Evolutionary conservation across 1,284 basidiomycete genomes (phyloP).

Genomic region (Heliocybe sulcata): DNA sequence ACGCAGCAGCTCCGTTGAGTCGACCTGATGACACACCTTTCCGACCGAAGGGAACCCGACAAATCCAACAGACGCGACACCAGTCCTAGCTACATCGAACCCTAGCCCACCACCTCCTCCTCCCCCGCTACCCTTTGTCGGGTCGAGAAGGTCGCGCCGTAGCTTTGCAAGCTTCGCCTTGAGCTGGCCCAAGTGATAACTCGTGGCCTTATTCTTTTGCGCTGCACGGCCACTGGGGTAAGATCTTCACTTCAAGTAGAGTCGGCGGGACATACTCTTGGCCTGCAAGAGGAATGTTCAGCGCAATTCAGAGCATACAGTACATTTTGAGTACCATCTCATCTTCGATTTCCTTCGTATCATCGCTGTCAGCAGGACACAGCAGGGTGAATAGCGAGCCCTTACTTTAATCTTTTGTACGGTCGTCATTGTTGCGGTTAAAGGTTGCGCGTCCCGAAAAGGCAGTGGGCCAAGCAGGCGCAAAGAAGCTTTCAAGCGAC

Average conservation of each 20-base stretch:
- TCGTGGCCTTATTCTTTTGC: constrained; percentile 96
- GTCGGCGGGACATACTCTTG: constrained; percentile 25
- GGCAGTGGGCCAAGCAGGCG: constrained; percentile 4
- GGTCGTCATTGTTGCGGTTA: constrained; percentile 60
- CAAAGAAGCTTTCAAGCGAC: background rate
- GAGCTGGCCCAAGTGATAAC: constrained; percentile 94
- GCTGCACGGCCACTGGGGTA: constrained; percentile 30
- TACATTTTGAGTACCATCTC: constrained; percentile 61
- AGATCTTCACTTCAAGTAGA: constrained; percentile 6
- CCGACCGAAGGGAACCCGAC: constrained; percentile 86
- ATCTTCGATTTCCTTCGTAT: constrained; percentile 83
- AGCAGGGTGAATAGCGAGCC: constrained; percentile 13
- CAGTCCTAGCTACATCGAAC: constrained; percentile 97
- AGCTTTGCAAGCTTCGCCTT: constrained; percentile 99
- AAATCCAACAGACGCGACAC: constrained; percentile 94
- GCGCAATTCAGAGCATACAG: constrained; percentile 21
- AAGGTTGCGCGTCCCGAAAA: constrained; percentile 6
- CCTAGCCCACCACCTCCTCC: constrained; percentile 84
- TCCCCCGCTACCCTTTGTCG: constrained; percentile 69
- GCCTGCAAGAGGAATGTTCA: constrained; percentile 19
- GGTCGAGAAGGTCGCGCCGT: constrained; percentile 87
- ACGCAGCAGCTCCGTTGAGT: no score
- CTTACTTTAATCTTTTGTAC: constrained; percentile 84
- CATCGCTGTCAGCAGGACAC: constrained; percentile 6
- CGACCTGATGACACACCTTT: constrained; percentile 76